A percentile compares a stretch with the other conserved stretches of the same genome.
phyloP scores from a whole-genome alignment of 2,329 filamentous ascomycete genomes.

The Ceratocystis colombiana region DNA sequence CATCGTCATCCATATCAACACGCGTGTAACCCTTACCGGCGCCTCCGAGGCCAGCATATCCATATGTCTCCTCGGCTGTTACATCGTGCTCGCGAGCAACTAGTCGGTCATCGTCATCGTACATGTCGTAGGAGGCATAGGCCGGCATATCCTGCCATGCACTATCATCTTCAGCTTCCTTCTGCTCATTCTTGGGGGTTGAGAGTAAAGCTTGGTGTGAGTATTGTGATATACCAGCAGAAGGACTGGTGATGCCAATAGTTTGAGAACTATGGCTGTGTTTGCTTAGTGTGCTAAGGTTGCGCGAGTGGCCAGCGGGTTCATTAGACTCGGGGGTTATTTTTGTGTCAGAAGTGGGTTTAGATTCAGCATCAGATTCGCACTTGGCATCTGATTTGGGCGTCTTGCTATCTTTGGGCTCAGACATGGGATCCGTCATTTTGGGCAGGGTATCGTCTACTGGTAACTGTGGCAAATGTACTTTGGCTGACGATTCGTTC shows the following conservation, averaged over 20 bases:
- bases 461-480: too few relatives aligned
- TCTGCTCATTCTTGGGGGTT: constrained; percentile 41
- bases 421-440: neutral
- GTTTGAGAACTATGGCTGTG: constrained; percentile 33
- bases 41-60: constrained; percentile 69
- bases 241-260: constrained; percentile 34
- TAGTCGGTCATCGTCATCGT: constrained; percentile 84
- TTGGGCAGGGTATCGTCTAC: neutral
- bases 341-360: neutral
- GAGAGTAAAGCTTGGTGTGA: constrained; percentile 66
- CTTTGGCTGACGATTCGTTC: neutral
- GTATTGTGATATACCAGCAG: constrained; percentile 59
- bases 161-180: constrained; percentile 51
- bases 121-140: constrained; percentile 85
- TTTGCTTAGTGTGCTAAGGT: constrained; percentile 22
- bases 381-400: neutral
- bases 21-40: constrained; percentile 92
- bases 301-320: constrained; percentile 19
- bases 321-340: neutral
- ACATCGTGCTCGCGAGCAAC: constrained; percentile 71
- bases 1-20: constrained; percentile 91
- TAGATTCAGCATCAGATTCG: neutral
- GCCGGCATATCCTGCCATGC: constrained; percentile 93
- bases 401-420: neutral
- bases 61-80: constrained; percentile 54